Base-by-base conservation (phyloP, 305 asterid genomes). In the Striga hermonthica region DNA sequence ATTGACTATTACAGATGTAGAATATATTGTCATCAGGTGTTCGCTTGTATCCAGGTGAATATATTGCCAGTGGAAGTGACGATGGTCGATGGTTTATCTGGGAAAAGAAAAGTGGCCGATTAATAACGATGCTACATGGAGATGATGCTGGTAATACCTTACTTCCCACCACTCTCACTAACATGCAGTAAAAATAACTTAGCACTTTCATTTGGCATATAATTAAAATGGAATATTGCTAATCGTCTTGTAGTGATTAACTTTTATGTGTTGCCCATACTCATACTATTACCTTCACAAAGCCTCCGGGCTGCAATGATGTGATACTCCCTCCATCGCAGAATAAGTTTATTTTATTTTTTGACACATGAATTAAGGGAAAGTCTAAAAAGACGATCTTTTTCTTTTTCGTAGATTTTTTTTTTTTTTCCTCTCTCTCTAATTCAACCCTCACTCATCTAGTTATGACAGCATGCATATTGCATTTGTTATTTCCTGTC, bases 21-120 rank as follows among this genome's bases (percentile, higher is more conserved):
- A 58, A 60, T 55, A 35, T 63, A 45, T 36, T 28, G 14, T 64
- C 60, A 47, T 67, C 55, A 7, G 34, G 59, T 15, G 60, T 34
- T 48, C 4, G 16, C 6, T 48, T 60, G 67, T 63, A 65, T 71
- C 64, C 88, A 94, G 99, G 99, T 76, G 96, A 91, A 63, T 91
- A 84, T 77, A 68, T 94, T 61, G 95, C 99, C 50, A 82, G 98
- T 69, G 99, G 99, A 78, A 94, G 98, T 72, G 99, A 94, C 74
- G 98, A 94, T 78, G 99, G 99, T 44, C 80, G 93, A 78, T 94
- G 97, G 98, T 91, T 91, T 77, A 85, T 94, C 31, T 94, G 99
- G 99, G 99, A 88, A 76, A 94, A 87, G 68, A 86, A 60, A 76
- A 85, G 96, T 71, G 99, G 97, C 35, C 86, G 97, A 64, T 64